Conservation (phyloP, 306 rosid species). For the cucumber (Cucumis sativus) region Cucumber_9930_V3 NC_026660.2:8416001-8416500, state of each 20-base stretch:
- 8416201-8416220: constrained; percentile 10
- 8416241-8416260: background rate
- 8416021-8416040: constrained; percentile 42
- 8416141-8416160: background rate
- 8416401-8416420: constrained; percentile 36
- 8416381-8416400: constrained; percentile 30
- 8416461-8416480: constrained; percentile 23
- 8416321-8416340: constrained; percentile 9
- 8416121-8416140: background rate
- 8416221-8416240: constrained; percentile 7
- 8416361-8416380: constrained; percentile 19
- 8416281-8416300: background rate
- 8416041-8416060: constrained; percentile 47
- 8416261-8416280: background rate
- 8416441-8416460: constrained; percentile 30
- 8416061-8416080: constrained; percentile 38
- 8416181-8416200: constrained; percentile 12
- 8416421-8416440: constrained; percentile 37
- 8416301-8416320: background rate
- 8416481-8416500: constrained; percentile 16
- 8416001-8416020: constrained; percentile 42
- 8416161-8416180: constrained; percentile 19
- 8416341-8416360: constrained; percentile 10
- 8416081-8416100: constrained; percentile 16
- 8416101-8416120: background rate